These are phyloP conservation scores for Amesomyces nigricolor DNA, from an alignment of 2,329 filamentous ascomycete genomes.

Conservation along the genomic window DNA sequence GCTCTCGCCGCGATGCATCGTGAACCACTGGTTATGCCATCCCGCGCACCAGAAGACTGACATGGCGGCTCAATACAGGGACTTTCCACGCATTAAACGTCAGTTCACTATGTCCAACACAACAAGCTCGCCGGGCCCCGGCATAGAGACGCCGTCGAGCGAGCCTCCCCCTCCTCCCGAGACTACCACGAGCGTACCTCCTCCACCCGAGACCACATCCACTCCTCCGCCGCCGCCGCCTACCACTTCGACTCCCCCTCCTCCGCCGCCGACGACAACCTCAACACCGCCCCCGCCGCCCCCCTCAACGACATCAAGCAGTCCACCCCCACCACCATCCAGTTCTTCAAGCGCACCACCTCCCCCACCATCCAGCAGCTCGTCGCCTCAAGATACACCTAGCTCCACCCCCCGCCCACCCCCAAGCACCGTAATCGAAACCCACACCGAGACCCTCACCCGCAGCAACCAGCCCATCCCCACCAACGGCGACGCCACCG, in stretches of 20 bases:
- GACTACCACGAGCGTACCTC: constrained; percentile 22
- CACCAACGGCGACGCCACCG: constrained; percentile 10
- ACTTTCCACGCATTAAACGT: constrained; percentile 26
- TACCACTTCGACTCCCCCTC: constrained; percentile 1
- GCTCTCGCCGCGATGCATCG: constrained; percentile 10
- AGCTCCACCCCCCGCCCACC: constrained; percentile 2
- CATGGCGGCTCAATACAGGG: constrained; percentile 27
- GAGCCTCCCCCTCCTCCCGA: constrained; percentile 14
- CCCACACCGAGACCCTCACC: constrained; percentile 11
- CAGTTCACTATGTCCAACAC: constrained; percentile 30
- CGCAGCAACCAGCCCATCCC: neutral
- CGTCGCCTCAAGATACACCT: constrained; percentile 23
- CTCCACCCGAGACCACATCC: constrained; percentile 18
- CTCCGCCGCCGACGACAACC: constrained; percentile 8
- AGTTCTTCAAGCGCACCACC: constrained; percentile 9
- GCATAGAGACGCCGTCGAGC: constrained; percentile 20
- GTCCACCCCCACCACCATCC: constrained; percentile 13
- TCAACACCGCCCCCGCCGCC: constrained; percentile 15
- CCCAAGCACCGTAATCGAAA: constrained; percentile 18
- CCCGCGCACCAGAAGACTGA: constrained; percentile 23
- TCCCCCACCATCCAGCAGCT: constrained; percentile 11
- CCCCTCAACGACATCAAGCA: constrained; percentile 17
- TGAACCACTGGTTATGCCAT: constrained; percentile 13
- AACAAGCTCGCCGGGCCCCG: constrained; percentile 24
- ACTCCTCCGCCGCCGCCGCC: constrained; percentile 12